Evolutionary conservation across 2,329 filamentous ascomycete genomes (phyloP), one percentile per base, ranked within the genome.

Genomic region (Colletotrichum plurivorum): DNA sequence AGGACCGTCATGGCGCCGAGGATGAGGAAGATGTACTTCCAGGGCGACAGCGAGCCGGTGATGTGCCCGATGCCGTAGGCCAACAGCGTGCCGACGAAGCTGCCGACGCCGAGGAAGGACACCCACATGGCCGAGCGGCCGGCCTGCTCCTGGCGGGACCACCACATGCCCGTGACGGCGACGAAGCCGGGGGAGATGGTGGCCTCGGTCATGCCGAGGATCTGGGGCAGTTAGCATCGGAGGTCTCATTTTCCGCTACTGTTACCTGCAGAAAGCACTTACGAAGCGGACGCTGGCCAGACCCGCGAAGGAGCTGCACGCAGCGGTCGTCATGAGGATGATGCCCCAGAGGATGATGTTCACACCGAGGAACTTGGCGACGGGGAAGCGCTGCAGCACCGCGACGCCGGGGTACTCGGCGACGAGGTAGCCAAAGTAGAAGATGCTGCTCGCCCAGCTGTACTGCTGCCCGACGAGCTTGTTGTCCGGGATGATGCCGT

Each of bases 141-240:
- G 2, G 78, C 78, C 57, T 82, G 80, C 46, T 82, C 80, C 3
- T 75, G 73, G 9, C 79, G 76, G 1, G 79, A 80, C 61, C 80
- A 82, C 80, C 80, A 82, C 46, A 81, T 76, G 3, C 76, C 78
- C 60, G 80, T 79, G 1, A 82, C 72, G 5, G 81, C 73, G 46
- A 82, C 80, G 57, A 81, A 82, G 1, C 75, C 79, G 56, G 71
- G 80, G 55, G 71, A 78, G 22, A 76, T 75, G 55, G 72, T 77
- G 16, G 71, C 76, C 67, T 82, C 81, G 20, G 81, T 75, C 4
- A 79, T 64, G 2, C 79, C 81, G 3, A 82, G 73, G 45, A 81
- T 36, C 31, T 36, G 31, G 10, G 9, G 10, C 31, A 36, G 31
- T 36, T 9, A 22, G 20, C 20, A 22, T 22, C 20, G 20, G 20